These are phyloP conservation scores for Acanthamoeba culbertsoni DNA, from an alignment of 208 protist genomes.

Conservation along the genomic window DNA sequence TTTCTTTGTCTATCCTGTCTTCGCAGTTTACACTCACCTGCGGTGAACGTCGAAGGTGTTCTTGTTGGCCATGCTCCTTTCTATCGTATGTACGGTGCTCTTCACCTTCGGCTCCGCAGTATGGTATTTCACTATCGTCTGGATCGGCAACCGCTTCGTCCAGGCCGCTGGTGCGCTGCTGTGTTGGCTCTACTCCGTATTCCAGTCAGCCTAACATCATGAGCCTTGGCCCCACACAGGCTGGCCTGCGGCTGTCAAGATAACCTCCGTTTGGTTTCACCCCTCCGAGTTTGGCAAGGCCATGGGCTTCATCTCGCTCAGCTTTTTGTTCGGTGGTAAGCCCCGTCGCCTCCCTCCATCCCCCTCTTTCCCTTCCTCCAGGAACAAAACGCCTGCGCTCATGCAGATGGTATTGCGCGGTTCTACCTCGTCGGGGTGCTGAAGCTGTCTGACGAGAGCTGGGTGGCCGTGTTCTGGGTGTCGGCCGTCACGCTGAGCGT, in stretches of 20 bases:
- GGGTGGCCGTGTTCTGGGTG: conserved; percentile 20
- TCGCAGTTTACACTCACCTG: not conserved
- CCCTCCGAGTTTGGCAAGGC: not conserved
- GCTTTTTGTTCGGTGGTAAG: conserved; percentile 39
- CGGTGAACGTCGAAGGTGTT: not conserved
- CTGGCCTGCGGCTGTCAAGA: conserved; percentile 36
- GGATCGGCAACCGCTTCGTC: conserved; percentile 33
- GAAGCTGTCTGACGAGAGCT: conserved; percentile 33
- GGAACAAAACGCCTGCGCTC: too few relatives aligned
- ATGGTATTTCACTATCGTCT: conserved; percentile 37
- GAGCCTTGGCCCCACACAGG: too few relatives aligned
- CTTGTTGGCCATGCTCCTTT: conserved; percentile 5
- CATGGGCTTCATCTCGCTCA: conserved; percentile 55
- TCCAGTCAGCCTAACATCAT: not conserved
- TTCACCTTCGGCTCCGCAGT: conserved; percentile 12
- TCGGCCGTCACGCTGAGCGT: not conserved
- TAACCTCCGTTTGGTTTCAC: conserved; percentile 9
- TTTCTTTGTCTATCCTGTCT: not conserved
- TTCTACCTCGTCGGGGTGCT: conserved; percentile 46
- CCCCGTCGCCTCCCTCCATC: too few relatives aligned
- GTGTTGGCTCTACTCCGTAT: not conserved
- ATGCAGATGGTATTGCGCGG: not conserved
- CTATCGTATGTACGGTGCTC: not conserved
- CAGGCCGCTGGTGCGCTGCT: not conserved
- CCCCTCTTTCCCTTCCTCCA: too few relatives aligned